Evolutionary conservation across 495 filamentous ascomycete species (phyloP), one percentile per base, ranked within the genome.

Genomic region (Xylaria grammica): DNA sequence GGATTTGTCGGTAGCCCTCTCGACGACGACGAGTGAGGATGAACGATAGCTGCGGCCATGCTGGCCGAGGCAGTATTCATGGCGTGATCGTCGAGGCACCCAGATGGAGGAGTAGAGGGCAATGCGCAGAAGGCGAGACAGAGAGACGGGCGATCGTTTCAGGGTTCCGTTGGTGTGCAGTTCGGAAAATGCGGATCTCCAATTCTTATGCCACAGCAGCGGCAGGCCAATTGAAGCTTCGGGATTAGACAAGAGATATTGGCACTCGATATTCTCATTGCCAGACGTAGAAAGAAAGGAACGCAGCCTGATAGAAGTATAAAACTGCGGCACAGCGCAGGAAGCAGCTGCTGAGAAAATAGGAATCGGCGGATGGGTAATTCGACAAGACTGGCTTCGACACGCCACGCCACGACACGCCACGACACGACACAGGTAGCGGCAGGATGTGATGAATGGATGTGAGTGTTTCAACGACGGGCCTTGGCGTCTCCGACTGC

Each of bases 1-100:
- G 79, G 69, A 55, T 77, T 79, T 38, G 76, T 75, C 62, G 78
- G 77, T 52, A 79, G 51, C 26, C 75, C 76, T 68, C 80, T 68
- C 49, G 72, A 67, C 10, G 61, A 48, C 22, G 62, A 64, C 27
- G 71, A 58, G 62, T 68, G 69, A 66, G 65, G 69, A 57, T 66
- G 63, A 53, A 72, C 60, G 27, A 70, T 48, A 27, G 69, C 64
- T 32, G 72, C 63, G 24, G 67, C 72, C 72, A 72, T 72, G 49
- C 72, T 65, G 45, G 67, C 72, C 46, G 71, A 55, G 50, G 69
- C 69, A 26, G 71, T 65, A 50, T 72, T 63, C 72, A 74, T 74
- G 60, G 55, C 38, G 62, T 46, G 60, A 50, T 48, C 19, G 57
- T 24, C 36, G 26, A 46, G 38, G 32, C 48, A 17, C 13, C 15